Percentiles rank a stretch among this genome's conserved stretches.
These are phyloP conservation scores for Argentina anserina DNA, from an alignment of 306 rosid species.

Conservation along the genomic window DNA sequence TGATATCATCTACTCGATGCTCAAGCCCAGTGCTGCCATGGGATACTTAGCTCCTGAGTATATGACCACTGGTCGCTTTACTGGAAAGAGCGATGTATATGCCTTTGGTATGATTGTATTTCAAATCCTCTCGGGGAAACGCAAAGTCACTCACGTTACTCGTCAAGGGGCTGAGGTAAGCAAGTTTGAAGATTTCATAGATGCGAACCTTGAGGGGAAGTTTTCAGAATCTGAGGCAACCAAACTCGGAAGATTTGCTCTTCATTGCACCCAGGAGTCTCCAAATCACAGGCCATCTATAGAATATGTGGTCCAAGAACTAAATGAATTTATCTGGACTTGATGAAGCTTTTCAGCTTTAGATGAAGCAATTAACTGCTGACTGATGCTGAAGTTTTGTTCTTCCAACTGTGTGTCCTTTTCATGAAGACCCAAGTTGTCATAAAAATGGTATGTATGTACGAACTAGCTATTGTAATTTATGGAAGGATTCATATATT, in stretches of 20 bases:
- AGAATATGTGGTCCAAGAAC: constrained; percentile 46
- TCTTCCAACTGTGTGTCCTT: constrained; percentile 4
- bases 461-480: not conserved
- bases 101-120: constrained; percentile 79
- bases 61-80: constrained; percentile 60
- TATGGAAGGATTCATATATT: not conserved
- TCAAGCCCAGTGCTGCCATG: constrained; percentile 83
- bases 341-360: constrained; percentile 9
- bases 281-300: constrained; percentile 61
- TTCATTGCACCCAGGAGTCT: constrained; percentile 64
- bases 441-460: not conserved
- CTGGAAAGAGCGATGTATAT: constrained; percentile 64
- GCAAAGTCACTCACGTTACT: constrained; percentile 36
- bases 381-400: constrained; percentile 19
- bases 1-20: constrained; percentile 65
- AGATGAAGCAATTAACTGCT: constrained; percentile 15
- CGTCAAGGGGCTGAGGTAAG: constrained; percentile 34
- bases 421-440: constrained; percentile 8
- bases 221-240: constrained; percentile 61
- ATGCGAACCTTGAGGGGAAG: constrained; percentile 58
- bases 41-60: constrained; percentile 90
- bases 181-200: constrained; percentile 48
- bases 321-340: constrained; percentile 28
- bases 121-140: constrained; percentile 73
- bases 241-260: constrained; percentile 53